phyloP scores from a whole-genome alignment of 1,284 basidiomycete species.

The Rhodotorula sp. region DNA sequence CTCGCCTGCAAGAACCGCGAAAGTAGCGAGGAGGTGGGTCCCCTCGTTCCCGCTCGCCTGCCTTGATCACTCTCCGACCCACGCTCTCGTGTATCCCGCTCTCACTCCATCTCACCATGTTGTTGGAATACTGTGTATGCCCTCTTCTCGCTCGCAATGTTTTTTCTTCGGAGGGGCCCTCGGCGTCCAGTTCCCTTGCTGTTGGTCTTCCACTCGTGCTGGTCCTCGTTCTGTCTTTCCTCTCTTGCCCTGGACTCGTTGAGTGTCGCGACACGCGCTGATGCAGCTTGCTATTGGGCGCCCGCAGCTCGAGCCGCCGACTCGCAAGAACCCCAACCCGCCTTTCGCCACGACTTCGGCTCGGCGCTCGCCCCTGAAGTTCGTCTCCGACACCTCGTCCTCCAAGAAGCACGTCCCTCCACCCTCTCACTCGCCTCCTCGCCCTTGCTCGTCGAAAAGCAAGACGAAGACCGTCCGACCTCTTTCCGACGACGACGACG shows the following conservation, averaged over 20 bases:
- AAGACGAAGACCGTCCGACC: background rate
- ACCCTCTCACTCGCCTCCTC: background rate
- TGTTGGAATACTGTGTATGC: background rate
- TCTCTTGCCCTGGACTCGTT: background rate
- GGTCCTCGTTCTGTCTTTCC: background rate
- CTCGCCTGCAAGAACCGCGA: background rate
- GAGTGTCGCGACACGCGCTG: background rate
- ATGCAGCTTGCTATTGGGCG: too few species aligned
- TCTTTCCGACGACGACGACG: background rate
- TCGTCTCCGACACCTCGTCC: background rate
- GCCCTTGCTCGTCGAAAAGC: background rate
- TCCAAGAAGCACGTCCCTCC: background rate
- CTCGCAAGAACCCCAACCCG: background rate
- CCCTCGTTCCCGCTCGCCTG: background rate
- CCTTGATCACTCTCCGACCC: background rate
- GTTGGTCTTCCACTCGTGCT: background rate
- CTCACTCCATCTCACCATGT: background rate
- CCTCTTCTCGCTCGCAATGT: background rate
- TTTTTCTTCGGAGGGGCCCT: background rate
- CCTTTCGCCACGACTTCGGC: background rate
- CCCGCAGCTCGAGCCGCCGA: background rate
- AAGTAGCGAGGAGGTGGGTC: slow-evolving; percentile 1
- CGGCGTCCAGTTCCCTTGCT: background rate
- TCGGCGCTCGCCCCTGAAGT: background rate
- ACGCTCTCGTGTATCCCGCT: background rate